Base-by-base conservation (phyloP, 1,284 basidiomycete genomes). In the Ceratobasidium sp. region DNA sequence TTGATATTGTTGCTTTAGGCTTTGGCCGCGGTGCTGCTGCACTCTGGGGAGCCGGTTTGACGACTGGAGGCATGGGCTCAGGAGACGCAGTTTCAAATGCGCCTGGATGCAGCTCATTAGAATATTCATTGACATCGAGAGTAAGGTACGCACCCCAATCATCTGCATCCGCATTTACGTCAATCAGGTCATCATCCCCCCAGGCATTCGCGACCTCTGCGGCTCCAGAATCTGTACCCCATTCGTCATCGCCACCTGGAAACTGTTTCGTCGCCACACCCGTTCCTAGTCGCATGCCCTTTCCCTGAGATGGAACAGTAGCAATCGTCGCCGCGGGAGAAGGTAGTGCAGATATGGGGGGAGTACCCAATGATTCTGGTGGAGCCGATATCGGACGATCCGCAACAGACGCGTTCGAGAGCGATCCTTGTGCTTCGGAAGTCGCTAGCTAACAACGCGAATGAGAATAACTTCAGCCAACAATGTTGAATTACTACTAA, bases 141-240 rank as follows among this genome's bases (percentile, higher is more conserved):
- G 20, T 31, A 32, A 53, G 20, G 40, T 8, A 82, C 85, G 76
- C 76, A 92, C 93, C 91, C 95, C 95, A 97, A 77, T 97, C 95
- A 75, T 90, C 94, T 35, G 88, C 85, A 74, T 97, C 94, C 0
- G 91, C 93, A 76, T 94, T 89, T 8, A 97, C 87, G 74, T 97
- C 94, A 78, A 96, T 96, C 67, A 96, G 78, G 77, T 96, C 92
- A 31, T 86, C 87, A 73, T 75, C 76, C 45, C 87, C 89, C 88
- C 90, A 93, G 0, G 86, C 84, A 75, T 88, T 87, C 5, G 75
- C 78, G 10, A 77, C 77, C 8, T 75, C 74, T 13, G 76, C 76
- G 22, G 78, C 81, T 3, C 81, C 81, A 42, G 76, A 78, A 40
- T 79, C 80, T 54, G 81, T 81, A 32, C 82, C 83, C 31, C 83